Evolutionary conservation across 2,329 filamentous ascomycete genomes (phyloP).

Genomic region (Drechmeria coniospora): DNA sequence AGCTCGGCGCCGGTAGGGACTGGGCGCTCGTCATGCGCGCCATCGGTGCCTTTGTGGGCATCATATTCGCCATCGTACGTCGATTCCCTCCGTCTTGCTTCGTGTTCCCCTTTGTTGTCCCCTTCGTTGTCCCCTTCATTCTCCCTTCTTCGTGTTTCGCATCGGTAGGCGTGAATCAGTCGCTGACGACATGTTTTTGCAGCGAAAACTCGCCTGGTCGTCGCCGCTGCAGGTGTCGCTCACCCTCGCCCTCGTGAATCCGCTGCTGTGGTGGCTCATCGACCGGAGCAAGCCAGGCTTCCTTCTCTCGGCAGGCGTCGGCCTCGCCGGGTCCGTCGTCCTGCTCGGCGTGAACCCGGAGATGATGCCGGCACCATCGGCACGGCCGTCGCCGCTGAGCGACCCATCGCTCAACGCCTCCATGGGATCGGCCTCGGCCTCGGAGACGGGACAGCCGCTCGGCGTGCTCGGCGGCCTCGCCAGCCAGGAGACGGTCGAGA

Average conservation of each 20-base stretch:
- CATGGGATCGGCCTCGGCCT: background rate
- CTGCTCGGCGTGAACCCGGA: constrained; percentile 64
- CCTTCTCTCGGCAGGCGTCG: constrained; percentile 59
- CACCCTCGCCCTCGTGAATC: constrained; percentile 80
- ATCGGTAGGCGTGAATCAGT: background rate
- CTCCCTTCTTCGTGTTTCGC: background rate
- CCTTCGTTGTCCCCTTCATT: too few species aligned
- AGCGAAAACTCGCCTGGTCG: constrained; percentile 85
- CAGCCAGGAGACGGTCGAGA: constrained; percentile 49
- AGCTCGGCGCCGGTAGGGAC: constrained; percentile 36
- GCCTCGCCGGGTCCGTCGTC: constrained; percentile 56
- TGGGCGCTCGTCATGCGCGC: constrained; percentile 54
- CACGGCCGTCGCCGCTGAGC: constrained; percentile 16
- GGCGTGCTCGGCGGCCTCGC: constrained; percentile 33
- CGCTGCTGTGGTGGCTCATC: constrained; percentile 89
- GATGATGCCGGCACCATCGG: constrained; percentile 55
- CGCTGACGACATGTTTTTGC: constrained; percentile 4
- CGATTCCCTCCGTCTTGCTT: background rate
- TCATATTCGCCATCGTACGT: constrained; percentile 61
- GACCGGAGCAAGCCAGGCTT: constrained; percentile 81
- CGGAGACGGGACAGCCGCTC: background rate
- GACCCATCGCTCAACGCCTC: constrained; percentile 4
- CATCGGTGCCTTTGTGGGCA: constrained; percentile 45
- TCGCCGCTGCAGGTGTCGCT: constrained; percentile 87
- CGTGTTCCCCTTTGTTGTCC: too few species aligned